Base-by-base conservation (phyloP, 139 green algal species). In the Chlamydomonas incerta region DNA sequence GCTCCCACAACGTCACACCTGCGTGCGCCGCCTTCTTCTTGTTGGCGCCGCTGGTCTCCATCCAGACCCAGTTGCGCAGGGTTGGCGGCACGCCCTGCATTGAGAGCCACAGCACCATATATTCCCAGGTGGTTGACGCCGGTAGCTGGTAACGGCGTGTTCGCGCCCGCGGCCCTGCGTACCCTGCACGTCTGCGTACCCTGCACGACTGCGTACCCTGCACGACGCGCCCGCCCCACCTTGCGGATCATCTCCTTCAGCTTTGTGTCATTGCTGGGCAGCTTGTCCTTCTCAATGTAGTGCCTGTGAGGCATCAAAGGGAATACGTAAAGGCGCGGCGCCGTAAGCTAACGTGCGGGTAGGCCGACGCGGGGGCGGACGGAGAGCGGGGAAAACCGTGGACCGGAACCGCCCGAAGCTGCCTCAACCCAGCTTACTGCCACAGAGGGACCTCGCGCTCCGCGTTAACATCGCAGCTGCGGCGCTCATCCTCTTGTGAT, bases 1-100 rank as follows among this genome's bases (percentile, higher is more conserved):
- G n/a, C n/a, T n/a, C 23, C 35, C 6, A 33, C 57, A 17, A 14
- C 28, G 13, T 3, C 66, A 41, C 79, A 85, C 79, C 79, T 31
- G 79, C 47, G 34, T 86, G 80, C 33, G 83, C 74, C 21, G 72
- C 55, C 58, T 91, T 88, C 70, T 87, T 84, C 50, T 73, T 80
- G 3, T 74, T 70, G 29, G 82, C 82, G 0, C 81, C 81, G 33
- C 57, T 77, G 26, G 50, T 47, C 72, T 76, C 65, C 60, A 75
- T 76, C 82, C 82, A 82, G 8, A 82, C 72, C 72, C 72, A 86
- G 28, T 86, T 71, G 17, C 94, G 86, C 75, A 93, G 46, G 31
- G 90, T 70, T 13, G 94, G 94, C 1, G 92, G 92, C 26, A 95
- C 87, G 34, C 93, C 93, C 88, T 93, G 87, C 28, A 50, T n/a